Conservation (phyloP, 352 stramenopile species). For the Pythium phragmitis region DNA sequence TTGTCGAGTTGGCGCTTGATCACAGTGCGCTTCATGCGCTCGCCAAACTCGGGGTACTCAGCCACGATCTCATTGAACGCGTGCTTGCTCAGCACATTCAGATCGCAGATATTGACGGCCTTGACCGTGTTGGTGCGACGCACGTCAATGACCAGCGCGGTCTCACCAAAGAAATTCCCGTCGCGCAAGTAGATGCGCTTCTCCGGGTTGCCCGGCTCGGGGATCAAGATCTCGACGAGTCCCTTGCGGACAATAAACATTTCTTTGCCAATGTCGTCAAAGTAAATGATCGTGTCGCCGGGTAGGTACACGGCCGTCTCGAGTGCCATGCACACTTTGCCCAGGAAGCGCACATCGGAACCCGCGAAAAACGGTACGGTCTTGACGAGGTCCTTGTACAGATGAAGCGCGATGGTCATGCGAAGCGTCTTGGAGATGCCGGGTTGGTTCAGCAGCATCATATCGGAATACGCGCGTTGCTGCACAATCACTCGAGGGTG, state of each 20-base stretch:
- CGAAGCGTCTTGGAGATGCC: conserved; percentile 77
- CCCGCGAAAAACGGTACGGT: conserved; percentile 81
- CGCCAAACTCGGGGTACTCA: conserved; percentile 77
- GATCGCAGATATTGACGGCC: conserved; percentile 74
- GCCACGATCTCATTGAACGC: conserved; percentile 82
- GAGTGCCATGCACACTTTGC: conserved; percentile 75
- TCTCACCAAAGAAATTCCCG: conserved; percentile 78
- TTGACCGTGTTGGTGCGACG: conserved; percentile 75
- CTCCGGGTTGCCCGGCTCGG: conserved; percentile 41
- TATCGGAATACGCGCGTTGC: conserved; percentile 85
- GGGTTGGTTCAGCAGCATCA: conserved; percentile 79
- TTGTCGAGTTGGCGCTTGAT: conserved; percentile 83
- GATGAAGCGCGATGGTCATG: conserved; percentile 72
- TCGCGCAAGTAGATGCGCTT: conserved; percentile 75
- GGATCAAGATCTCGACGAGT: conserved; percentile 73
- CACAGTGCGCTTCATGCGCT: conserved; percentile 79
- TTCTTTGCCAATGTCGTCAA: conserved; percentile 78
- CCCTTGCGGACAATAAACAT: conserved; percentile 89
- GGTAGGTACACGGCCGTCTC: conserved; percentile 79
- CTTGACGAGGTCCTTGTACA: conserved; percentile 81
- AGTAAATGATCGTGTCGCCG: conserved; percentile 80
- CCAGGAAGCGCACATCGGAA: conserved; percentile 67
- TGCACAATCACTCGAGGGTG: conserved; percentile 11
- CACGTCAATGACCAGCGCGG: conserved; percentile 77
- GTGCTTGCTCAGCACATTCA: conserved; percentile 77